A percentile compares a stretch with the other conserved stretches of the same genome.
Evolutionary conservation across 75 land plant genomes (phyloP).

Genomic region (Pinus taeda): DNA sequence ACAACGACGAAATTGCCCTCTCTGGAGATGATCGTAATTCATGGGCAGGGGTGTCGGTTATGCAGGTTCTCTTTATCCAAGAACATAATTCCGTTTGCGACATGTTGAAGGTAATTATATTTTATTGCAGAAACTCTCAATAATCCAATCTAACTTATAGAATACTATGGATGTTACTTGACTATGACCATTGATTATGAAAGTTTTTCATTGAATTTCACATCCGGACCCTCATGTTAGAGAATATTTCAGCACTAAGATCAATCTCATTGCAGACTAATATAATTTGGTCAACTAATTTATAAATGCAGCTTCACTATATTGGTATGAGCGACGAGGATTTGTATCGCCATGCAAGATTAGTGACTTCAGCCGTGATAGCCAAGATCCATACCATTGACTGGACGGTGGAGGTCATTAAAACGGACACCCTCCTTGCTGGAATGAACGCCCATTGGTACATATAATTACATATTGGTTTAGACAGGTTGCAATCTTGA

Average conservation of each 20-base stretch:
- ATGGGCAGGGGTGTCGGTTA: slow-evolving; percentile 55
- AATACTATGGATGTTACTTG: too few relatives aligned
- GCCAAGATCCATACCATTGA: slow-evolving; percentile 85
- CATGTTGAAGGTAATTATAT: slow-evolving; percentile 37
- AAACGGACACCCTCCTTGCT: slow-evolving; percentile 50
- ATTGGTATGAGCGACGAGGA: neutral
- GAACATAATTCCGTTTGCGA: slow-evolving; percentile 73
- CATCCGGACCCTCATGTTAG: too few relatives aligned
- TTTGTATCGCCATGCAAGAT: too few relatives aligned
- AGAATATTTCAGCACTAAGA: too few relatives aligned
- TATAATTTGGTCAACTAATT: too few relatives aligned
- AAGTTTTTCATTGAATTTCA: too few relatives aligned
- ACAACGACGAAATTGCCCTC: too few relatives aligned
- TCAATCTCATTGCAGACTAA: too few relatives aligned
- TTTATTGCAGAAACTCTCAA: neutral
- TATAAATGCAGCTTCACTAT: too few relatives aligned
- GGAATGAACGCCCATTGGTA: slow-evolving; percentile 66
- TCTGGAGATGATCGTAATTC: slow-evolving; percentile 52
- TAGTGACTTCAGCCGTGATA: slow-evolving; percentile 52
- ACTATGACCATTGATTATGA: too few relatives aligned
- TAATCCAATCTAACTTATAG: neutral
- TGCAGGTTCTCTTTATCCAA: slow-evolving; percentile 54
- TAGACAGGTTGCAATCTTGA: too few relatives aligned
- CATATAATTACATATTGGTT: too few relatives aligned
- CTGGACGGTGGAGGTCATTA: slow-evolving; percentile 76